Conservation (phyloP, 2,329 filamentous ascomycete species). For the Hymenoscyphus repandus region DNA sequence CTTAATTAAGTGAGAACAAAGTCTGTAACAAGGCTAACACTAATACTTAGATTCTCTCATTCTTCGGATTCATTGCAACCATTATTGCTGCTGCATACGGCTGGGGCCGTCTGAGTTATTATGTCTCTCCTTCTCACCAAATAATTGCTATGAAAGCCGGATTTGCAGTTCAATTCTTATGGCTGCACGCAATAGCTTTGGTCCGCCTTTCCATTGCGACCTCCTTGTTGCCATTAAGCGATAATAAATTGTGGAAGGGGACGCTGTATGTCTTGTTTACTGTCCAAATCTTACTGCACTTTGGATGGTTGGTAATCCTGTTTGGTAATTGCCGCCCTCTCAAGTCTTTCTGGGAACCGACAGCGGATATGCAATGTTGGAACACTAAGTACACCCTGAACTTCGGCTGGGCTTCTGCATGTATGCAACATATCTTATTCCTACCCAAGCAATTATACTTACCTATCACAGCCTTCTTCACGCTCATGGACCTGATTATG, state of each 20-base stretch:
- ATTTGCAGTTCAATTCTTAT: constrained; percentile 8
- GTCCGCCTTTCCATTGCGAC: constrained; percentile 12
- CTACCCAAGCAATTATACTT: background rate
- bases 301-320: constrained; percentile 4
- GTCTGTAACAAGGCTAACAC: background rate
- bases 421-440: background rate
- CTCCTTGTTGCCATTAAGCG: constrained; percentile 11
- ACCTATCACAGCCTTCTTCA: constrained; percentile 4
- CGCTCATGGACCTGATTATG: constrained; percentile 9
- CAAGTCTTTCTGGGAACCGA: constrained; percentile 6
- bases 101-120: constrained; percentile 8
- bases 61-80: constrained; percentile 1
- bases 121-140: constrained; percentile 1
- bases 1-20: background rate
- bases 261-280: constrained; percentile 7
- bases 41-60: constrained; percentile 6
- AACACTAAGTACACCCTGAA: constrained; percentile 2
- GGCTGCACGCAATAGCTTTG: constrained; percentile 7
- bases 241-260: constrained; percentile 3
- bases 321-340: constrained; percentile 11
- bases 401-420: constrained; percentile 9
- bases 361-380: constrained; percentile 6
- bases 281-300: constrained; percentile 2
- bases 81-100: constrained; percentile 4
- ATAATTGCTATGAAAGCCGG: constrained; percentile 5